phyloP scores from a whole-genome alignment of 2,329 filamentous ascomycete species.

The Orbilia oligospora region DNA sequence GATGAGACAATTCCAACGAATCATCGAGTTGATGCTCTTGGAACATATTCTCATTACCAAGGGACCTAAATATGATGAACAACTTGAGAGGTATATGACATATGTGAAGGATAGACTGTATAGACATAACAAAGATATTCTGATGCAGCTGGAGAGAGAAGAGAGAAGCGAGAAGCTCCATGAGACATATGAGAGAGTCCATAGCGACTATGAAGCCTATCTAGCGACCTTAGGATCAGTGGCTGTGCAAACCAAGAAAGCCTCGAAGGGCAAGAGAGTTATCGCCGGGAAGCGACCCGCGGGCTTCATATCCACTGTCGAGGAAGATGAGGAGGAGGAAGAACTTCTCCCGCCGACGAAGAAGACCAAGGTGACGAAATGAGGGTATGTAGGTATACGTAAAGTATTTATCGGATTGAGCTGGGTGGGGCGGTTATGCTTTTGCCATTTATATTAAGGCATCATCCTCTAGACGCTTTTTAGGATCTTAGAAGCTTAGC shows the following conservation, averaged over 20 bases:
- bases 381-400: slow-evolving; percentile 4
- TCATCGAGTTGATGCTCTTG: slow-evolving; percentile 72
- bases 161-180: slow-evolving; percentile 82
- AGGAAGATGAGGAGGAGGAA: slow-evolving; percentile 46
- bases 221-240: slow-evolving; percentile 68
- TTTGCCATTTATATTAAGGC: not conserved
- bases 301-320: slow-evolving; percentile 38
- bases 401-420: not conserved
- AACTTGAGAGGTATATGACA: slow-evolving; percentile 75
- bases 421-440: slow-evolving; percentile 18
- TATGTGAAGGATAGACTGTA: slow-evolving; percentile 84
- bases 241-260: not conserved
- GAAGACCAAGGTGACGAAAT: slow-evolving; percentile 33
- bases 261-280: slow-evolving; percentile 23
- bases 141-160: slow-evolving; percentile 77
- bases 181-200: slow-evolving; percentile 77
- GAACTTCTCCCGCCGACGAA: slow-evolving; percentile 49
- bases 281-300: slow-evolving; percentile 45
- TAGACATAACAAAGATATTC: slow-evolving; percentile 78
- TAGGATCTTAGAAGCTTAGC: not conserved
- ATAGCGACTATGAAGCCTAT: slow-evolving; percentile 80
- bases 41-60: slow-evolving; percentile 18
- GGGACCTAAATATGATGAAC: slow-evolving; percentile 2
- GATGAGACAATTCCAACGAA: slow-evolving; percentile 80
- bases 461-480: not conserved